phyloP scores from a whole-genome alignment of 2,329 filamentous ascomycete genomes.

The Cladobotryum protrusum region DNA sequence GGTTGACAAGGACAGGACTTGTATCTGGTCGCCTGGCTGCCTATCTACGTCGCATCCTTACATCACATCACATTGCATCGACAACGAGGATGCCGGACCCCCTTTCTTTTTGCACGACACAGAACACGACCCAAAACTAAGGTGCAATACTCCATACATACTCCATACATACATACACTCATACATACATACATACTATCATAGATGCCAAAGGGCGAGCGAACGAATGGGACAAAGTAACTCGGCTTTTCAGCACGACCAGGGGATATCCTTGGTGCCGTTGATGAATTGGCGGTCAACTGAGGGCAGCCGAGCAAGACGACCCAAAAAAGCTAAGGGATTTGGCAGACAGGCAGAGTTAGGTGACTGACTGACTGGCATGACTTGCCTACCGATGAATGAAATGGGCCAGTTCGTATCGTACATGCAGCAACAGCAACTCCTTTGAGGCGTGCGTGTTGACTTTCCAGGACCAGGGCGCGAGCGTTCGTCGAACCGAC shows the following conservation, averaged over 20 bases:
- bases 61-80: background rate
- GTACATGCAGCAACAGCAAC: too few relatives aligned
- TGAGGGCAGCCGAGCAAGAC: background rate
- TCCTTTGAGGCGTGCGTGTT: conserved; percentile 1
- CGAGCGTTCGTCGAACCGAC: conserved; percentile 19
- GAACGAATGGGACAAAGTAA: conserved; percentile 3
- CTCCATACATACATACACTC: too few relatives aligned
- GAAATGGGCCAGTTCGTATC: too few relatives aligned
- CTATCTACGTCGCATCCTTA: too few relatives aligned
- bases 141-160: too few relatives aligned
- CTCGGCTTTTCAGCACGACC: conserved; percentile 2
- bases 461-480: conserved; percentile 13
- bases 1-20: too few relatives aligned
- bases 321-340: too few relatives aligned
- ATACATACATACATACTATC: too few relatives aligned
- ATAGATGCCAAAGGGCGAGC: background rate
- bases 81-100: background rate
- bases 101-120: background rate
- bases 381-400: too few relatives aligned
- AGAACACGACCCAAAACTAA: too few relatives aligned
- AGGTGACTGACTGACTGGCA: too few relatives aligned
- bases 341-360: background rate
- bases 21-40: too few relatives aligned
- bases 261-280: conserved; percentile 6
- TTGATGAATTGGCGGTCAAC: conserved; percentile 46